Evolutionary conservation across 2,329 filamentous ascomycete species (phyloP), one percentile per base, ranked within the genome.

Genomic region (Zasmidium cellare): DNA sequence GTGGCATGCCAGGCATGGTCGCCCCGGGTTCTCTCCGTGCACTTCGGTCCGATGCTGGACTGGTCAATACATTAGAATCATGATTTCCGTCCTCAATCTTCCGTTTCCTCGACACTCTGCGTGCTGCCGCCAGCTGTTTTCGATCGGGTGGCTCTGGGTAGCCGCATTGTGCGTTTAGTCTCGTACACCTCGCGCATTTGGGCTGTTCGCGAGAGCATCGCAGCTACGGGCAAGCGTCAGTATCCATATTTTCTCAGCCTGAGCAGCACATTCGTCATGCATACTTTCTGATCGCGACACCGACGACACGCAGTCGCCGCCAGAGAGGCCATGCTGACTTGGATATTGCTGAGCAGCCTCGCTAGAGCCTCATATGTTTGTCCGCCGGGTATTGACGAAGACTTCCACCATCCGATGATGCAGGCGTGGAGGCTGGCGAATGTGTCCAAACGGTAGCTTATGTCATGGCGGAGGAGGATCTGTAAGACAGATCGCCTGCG

Each of bases 141-240:
- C 48, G 48, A 20, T 51, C 48, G 19, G 48, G 48, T 19, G 48
- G 48, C 25, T 51, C 48, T 20, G 48, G 48, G 19, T 31, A 51
- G 14, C 19, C 23, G 25, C 48, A 51, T 19, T 20, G 18, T 20
- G 24, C 25, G n/a, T 28, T 28, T 7, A 51, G n/a, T 38, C 48
- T 51, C 18, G 31, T 20, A 19, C 48, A 51, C 20, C 48, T 18
- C 5, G n/a, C 24, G 31, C 48, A 51, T 28, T 31, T 51, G 2
- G 48, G 48, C 31, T 51, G 48, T 12, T 51, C 48, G 3, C 48
- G 24, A 18, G 48, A 51, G 25, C 48, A 51, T 38, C 48, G 24
- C 19, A 51, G 48, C 48, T 51, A n/a, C 35, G 25, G 12, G 16
- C 7, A 41, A 41, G 12, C 35, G 16, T 41, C 35, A 41, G 35